Percentiles rank a stretch among this genome's conserved stretches.
These are phyloP conservation scores for Eimeria praecox DNA, from an alignment of 169 alveolate genomes.

Conservation along the genomic window DNA sequence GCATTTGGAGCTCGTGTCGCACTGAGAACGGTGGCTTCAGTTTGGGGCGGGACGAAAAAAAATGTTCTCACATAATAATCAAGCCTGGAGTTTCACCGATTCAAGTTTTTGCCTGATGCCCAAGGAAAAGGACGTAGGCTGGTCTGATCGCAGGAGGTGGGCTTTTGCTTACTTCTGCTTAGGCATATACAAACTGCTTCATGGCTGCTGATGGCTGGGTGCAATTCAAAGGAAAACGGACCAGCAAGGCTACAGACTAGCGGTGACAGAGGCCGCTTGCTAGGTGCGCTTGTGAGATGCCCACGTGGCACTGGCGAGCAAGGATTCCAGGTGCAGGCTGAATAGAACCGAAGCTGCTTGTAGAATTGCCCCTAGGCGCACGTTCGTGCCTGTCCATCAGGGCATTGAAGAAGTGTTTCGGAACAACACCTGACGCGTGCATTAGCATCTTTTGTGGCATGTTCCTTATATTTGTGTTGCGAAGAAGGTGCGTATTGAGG, in stretches of 20 bases:
- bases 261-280: not conserved
- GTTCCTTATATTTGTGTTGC: not conserved
- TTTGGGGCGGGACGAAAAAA: not conserved
- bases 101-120: not conserved
- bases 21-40: not conserved
- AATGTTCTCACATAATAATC: not conserved
- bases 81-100: not conserved
- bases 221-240: not conserved
- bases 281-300: not conserved
- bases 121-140: not conserved
- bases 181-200: not conserved
- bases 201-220: not conserved
- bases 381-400: not conserved
- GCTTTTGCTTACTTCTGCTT: not conserved
- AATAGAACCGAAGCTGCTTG: not conserved
- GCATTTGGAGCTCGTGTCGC: not conserved
- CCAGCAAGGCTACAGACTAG: not conserved
- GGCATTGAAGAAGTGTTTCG: not conserved
- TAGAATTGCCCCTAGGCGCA: not conserved
- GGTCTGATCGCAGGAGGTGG: not conserved
- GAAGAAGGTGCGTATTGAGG: not conserved
- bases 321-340: not conserved
- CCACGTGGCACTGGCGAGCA: not conserved
- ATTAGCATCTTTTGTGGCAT: not conserved
- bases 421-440: not conserved